Conservation (phyloP, 768 basidiomycete genomes). For the Lactarius vividus region DNA sequence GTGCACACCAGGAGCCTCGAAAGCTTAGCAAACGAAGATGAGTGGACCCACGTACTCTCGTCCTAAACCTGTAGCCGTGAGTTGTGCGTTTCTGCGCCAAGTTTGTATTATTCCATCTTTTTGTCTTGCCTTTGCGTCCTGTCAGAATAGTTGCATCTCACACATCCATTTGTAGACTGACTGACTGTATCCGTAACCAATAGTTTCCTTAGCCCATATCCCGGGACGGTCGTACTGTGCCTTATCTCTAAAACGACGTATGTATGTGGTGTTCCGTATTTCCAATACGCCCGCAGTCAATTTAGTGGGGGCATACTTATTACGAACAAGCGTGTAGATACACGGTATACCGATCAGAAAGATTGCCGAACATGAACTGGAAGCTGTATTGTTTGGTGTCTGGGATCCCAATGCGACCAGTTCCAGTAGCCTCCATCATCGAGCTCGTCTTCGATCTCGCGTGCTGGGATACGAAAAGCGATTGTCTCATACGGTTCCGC, state of each 20-base stretch:
- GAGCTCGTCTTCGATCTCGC: conserved; percentile 94
- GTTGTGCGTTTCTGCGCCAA: neutral
- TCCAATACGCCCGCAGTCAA: neutral
- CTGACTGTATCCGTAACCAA: conserved; percentile 1
- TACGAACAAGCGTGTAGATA: neutral
- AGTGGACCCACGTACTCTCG: neutral
- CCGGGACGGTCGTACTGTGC: neutral
- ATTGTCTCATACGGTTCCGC: conserved; percentile 99
- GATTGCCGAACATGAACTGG: conserved; percentile 90
- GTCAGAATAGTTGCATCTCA: neutral
- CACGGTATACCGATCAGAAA: conserved; percentile 32
- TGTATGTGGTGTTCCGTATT: conserved; percentile 8
- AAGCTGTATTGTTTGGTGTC: conserved; percentile 98
- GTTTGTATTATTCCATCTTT: neutral
- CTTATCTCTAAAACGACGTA: conserved; percentile 14
- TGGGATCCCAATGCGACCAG: conserved; percentile 99
- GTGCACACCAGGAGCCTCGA: conserved; percentile 1
- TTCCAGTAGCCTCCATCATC: conserved; percentile 90
- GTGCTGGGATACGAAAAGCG: conserved; percentile 96
- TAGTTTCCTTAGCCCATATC: neutral
- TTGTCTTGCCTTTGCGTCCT: neutral
- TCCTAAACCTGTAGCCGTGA: neutral
- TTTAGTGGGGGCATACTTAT: neutral
- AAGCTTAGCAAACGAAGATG: conserved; percentile 24
- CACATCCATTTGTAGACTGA: neutral